A percentile compares a stretch with the other conserved stretches of the same genome.
Evolutionary conservation across 1,284 basidiomycete genomes (phyloP).

Genomic region (Clitocybe nebularis): DNA sequence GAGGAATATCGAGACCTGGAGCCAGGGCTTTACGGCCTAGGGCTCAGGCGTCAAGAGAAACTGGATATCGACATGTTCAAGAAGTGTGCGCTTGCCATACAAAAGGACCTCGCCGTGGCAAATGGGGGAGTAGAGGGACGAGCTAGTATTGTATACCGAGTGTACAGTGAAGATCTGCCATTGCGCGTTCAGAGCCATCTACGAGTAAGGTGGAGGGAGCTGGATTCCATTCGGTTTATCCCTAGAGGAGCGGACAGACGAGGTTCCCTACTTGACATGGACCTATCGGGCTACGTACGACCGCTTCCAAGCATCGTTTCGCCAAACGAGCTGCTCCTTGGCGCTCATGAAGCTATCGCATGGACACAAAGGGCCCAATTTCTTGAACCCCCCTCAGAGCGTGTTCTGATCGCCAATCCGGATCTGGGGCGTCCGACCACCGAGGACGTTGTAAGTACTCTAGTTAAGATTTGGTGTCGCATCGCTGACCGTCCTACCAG

Average conservation of each 20-base stretch:
- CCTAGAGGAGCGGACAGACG: neutral
- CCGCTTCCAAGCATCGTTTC: slow-evolving; percentile 29
- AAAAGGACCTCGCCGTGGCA: slow-evolving; percentile 11
- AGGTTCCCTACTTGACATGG: slow-evolving; percentile 7
- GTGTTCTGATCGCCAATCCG: slow-evolving; percentile 29
- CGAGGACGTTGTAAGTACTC: slow-evolving; percentile 36
- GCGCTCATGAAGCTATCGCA: slow-evolving; percentile 32
- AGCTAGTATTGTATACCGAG: slow-evolving; percentile 28
- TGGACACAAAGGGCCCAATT: slow-evolving; percentile 43
- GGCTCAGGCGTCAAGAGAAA: slow-evolving; percentile 24
- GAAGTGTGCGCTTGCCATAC: slow-evolving; percentile 27
- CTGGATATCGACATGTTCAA: slow-evolving; percentile 30
- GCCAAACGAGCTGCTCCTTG: slow-evolving; percentile 32
- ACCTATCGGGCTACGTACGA: slow-evolving; percentile 19
- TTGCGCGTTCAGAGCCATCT: slow-evolving; percentile 18
- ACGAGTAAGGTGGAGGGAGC: slow-evolving; percentile 29
- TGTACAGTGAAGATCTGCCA: slow-evolving; percentile 31
- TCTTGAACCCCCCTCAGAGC: slow-evolving; percentile 22
- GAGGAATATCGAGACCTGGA: slow-evolving; percentile 24
- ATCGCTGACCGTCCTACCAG: slow-evolving; percentile 18
- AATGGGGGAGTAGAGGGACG: slow-evolving; percentile 14
- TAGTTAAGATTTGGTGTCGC: neutral
- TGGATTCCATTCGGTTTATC: slow-evolving; percentile 36
- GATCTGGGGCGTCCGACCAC: slow-evolving; percentile 34
- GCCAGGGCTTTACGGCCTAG: slow-evolving; percentile 19